Evolutionary conservation across 2,329 filamentous ascomycete genomes (phyloP), one percentile per base, ranked within the genome.

Genomic region (Talaromyces sp.): DNA sequence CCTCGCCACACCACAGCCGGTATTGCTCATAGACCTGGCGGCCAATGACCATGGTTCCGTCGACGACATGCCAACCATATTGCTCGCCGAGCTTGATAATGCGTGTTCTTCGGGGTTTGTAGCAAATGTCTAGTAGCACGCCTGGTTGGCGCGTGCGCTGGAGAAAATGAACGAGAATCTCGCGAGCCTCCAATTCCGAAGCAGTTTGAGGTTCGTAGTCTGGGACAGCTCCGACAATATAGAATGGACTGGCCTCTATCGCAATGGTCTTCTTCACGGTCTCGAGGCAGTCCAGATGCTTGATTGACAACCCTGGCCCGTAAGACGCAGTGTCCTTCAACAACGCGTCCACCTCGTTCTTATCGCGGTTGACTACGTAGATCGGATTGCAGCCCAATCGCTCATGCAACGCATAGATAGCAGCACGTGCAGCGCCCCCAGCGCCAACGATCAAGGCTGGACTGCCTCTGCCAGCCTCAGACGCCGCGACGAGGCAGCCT

Each of bases 61-160:
- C 75, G 0, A 79, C 72, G 0, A 65, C 68, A 11, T 61, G 64
- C 76, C 77, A 80, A 1, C 69, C 70, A 17, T 66, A 54, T 9
- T 50, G 60, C 60, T 72, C 65, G 0, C 69, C 75, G 21, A 72
- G 58, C 64, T 72, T 73, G 41, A 77, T 67, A 61, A 68, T 72
- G 53, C 75, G 66, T 3, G 76, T 78, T 6, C 67, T 66, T 14
- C 73, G 63, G 1, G 75, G 76, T 63, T 78, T 77, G 65, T 75
- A 78, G 62, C 76, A 78, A 74, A 78, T 77, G 32, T 78, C 76
- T 38, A 78, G 61, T 58, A 78, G 56, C 0, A 77, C 68, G 0
- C 75, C 75, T 58, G 69, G 73, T 6, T 63, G 35, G 27, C 24
- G 46, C 0, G 63, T 58, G 3, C 58, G 62, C 2, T 64, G 56